Evolutionary conservation across 768 basidiomycete species (phyloP), one percentile per base, ranked within the genome.

Genomic region (Russula vinacea): DNA sequence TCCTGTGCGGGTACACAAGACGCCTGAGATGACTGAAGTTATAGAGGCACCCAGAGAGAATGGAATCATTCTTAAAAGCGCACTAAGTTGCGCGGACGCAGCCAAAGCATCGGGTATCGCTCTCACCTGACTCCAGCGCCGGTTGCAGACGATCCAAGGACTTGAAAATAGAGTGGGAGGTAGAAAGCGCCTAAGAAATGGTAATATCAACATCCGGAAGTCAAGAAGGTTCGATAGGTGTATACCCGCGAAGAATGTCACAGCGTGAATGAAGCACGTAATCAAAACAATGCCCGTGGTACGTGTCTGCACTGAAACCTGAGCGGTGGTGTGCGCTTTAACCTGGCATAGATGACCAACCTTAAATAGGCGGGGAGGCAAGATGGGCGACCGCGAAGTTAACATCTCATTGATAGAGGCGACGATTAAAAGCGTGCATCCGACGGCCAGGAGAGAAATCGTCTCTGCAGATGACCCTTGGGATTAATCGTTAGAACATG

Each of bases 131-230:
- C 79, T 56, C 88, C 88, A 32, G 89, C 81, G 52, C 75, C 78
- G 0, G 88, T 90, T 7, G 90, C 88, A 9, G 87, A 87, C 0
- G 88, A 79, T 0, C 90, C 90, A 14, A 91, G 80, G 2, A 87
- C 82, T 76, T 93, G 90, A 74, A 81, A 93, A 71, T 88, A 93
- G 2, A 92, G 71, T 1, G 90, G 90, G 8, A 92, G 78, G 69
- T 91, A 91, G 70, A 77, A 87, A 50, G 84, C 81, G 35, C 80
- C 81, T 81, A 44, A 1, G 40, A 39, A 2, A 52, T 45, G 29
- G 50, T 59, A 6, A 60, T n/a, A 19, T 42, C 29, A 42, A 50
- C 62, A 24, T 32, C 24, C 10, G 16, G 16, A 11, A 40, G 35
- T 19, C 56, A n/a, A 14, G 33, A 33, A 45, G 17, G 44, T 40